Conservation (phyloP, 192 early-diverging fungal species). For the Coemansia sp. region DNA sequence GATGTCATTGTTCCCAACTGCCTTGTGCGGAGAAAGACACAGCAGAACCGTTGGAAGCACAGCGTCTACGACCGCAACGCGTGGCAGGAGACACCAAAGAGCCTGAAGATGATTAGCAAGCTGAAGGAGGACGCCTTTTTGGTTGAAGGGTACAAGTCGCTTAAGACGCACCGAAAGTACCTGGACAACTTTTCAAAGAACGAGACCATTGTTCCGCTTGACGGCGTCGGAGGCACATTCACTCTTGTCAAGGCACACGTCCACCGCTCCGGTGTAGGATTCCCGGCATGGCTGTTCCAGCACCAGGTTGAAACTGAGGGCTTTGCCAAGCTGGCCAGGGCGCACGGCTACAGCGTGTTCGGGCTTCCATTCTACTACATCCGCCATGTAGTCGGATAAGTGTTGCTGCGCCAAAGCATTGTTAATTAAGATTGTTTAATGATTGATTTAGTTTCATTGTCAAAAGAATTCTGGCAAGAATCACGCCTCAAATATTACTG, state of each 20-base stretch:
- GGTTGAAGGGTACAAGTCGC: constrained; percentile 50
- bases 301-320: constrained; percentile 76
- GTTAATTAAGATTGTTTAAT: neutral
- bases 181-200: constrained; percentile 45
- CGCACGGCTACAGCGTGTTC: constrained; percentile 60
- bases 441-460: neutral
- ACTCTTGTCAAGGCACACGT: constrained; percentile 65
- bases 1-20: constrained; percentile 71
- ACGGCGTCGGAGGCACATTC: constrained; percentile 70
- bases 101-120: constrained; percentile 46
- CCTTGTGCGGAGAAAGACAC: constrained; percentile 37
- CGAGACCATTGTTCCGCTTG: constrained; percentile 57
- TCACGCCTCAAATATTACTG: neutral
- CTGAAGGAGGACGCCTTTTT: constrained; percentile 42
- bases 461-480: neutral
- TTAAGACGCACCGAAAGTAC: constrained; percentile 46
- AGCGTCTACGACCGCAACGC: constrained; percentile 69
- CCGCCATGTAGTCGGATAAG: constrained; percentile 55
- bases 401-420: neutral
- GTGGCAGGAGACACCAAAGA: constrained; percentile 65
- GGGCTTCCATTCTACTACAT: constrained; percentile 66
- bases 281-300: constrained; percentile 62
- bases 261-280: constrained; percentile 66
- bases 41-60: constrained; percentile 54
- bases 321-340: constrained; percentile 70